Conservation (phyloP, 768 basidiomycete species). For the Naganishia friedmannii region DNA sequence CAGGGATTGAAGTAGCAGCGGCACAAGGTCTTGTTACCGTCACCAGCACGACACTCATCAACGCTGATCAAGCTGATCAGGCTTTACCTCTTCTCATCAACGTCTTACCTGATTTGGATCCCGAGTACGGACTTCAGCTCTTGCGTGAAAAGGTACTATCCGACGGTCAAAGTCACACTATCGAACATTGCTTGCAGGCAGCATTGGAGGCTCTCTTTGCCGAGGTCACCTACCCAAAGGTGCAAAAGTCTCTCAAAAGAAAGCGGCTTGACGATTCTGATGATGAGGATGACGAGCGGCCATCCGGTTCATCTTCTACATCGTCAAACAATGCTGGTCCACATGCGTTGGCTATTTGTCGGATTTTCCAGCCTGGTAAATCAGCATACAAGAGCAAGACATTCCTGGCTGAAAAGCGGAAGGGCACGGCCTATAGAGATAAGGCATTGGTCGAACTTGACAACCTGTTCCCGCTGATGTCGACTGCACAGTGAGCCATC, state of each 20-base stretch:
- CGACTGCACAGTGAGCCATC: conserved; percentile 29
- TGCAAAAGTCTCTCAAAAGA: conserved; percentile 1
- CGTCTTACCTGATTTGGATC: conserved; percentile 13
- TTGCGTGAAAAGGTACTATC: conserved; percentile 6
- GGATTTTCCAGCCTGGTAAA: conserved; percentile 10
- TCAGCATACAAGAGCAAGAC: conserved; percentile 18
- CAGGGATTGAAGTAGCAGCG: background rate
- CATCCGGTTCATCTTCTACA: background rate
- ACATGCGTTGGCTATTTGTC: background rate
- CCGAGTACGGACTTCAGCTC: conserved; percentile 1
- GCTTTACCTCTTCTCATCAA: conserved; percentile 21
- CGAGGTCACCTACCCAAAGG: conserved; percentile 10
- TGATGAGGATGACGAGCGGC: background rate
- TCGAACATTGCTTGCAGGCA: conserved; percentile 23
- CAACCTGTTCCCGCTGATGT: conserved; percentile 45
- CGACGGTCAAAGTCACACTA: conserved; percentile 1
- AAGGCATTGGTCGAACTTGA: conserved; percentile 62
- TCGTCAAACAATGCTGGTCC: background rate
- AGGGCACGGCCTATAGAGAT: conserved; percentile 36
- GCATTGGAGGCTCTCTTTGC: conserved; percentile 3
- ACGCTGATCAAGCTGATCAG: conserved; percentile 20
- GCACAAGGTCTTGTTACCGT: conserved; percentile 1
- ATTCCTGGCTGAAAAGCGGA: conserved; percentile 38
- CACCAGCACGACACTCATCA: conserved; percentile 19
- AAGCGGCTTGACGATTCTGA: conserved; percentile 12